Percentiles rank a stretch among this genome's conserved stretches.
Conservation (phyloP, 768 basidiomycete species). For the Amanita pallidorosea region DNA sequence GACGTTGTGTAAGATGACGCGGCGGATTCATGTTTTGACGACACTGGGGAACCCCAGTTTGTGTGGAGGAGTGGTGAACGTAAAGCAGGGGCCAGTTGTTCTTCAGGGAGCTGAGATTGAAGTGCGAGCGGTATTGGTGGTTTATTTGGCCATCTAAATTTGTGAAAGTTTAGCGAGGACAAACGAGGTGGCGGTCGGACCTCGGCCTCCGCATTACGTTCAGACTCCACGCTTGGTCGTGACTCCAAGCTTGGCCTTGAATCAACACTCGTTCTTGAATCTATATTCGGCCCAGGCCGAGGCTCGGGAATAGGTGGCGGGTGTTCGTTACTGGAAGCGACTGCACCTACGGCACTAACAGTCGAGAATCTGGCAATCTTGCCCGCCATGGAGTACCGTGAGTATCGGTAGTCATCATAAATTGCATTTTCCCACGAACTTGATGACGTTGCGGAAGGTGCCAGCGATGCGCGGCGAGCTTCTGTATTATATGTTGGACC, state of each 20-base stretch:
- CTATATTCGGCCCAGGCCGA: slow-evolving; percentile 8
- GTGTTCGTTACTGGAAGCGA: background rate
- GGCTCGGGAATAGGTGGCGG: slow-evolving; percentile 14
- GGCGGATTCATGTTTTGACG: slow-evolving; percentile 14
- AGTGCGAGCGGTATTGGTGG: slow-evolving; percentile 5
- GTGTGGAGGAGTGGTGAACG: slow-evolving; percentile 29
- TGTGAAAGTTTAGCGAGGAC: background rate
- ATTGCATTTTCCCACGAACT: slow-evolving; percentile 59
- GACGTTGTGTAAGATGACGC: slow-evolving; percentile 3
- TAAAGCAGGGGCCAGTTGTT: slow-evolving; percentile 15
- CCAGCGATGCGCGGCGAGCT: slow-evolving; percentile 18
- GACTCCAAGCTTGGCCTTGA: background rate
- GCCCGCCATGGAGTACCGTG: slow-evolving; percentile 42
- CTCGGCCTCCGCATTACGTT: slow-evolving; percentile 6
- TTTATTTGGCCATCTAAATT: background rate
- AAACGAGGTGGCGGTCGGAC: background rate
- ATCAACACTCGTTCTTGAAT: slow-evolving; percentile 1
- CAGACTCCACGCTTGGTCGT: too few relatives aligned
- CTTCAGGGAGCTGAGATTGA: background rate
- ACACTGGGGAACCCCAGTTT: slow-evolving; percentile 24
- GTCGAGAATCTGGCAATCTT: slow-evolving; percentile 20
- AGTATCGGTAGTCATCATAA: slow-evolving; percentile 75
- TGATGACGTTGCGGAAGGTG: slow-evolving; percentile 15
- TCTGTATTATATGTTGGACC: background rate
- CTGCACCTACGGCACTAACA: background rate